Evolutionary conservation across 2,329 filamentous ascomycete genomes (phyloP), one percentile per base, ranked within the genome.

Genomic region (Atkinsonella hypoxylon): DNA sequence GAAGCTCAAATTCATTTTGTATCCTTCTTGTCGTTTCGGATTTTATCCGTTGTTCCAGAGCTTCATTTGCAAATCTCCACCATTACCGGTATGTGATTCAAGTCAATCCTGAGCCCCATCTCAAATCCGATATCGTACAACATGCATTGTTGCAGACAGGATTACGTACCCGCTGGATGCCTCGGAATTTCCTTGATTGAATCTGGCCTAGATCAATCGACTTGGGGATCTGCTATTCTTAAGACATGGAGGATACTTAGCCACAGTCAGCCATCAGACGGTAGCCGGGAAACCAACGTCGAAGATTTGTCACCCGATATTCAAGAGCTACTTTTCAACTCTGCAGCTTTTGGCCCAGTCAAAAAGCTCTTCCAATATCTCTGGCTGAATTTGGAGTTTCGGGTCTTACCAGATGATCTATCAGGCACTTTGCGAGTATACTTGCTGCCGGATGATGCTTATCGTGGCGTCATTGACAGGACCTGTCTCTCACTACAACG

Each of bases 391-490:
- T 56, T 79, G 8, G 66, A 71, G n/a, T 67, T 73, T 44, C 57
- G 58, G 2, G 20, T 62, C 3, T 58, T 56, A 40, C 15, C 51
- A 6, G 45, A 55, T 12, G 47, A 55, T 2, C 43, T 56, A 1
- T 45, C 51, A 5, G 66, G 62, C 17, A 59, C 68, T 6, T 39
- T 79, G 8, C 73, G 83, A 20, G 68, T 87, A 0, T 82, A 83
- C 57, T 57, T 85, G 4, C 71, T 87, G 2, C 81, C 83, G 2
- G 79, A 85, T 55, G 85, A 90, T 63, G 70, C 79, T 34, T 73
- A 75, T 2, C 74, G 79, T 31, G 61, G 69, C 1, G 62, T 64
- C 4, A 68, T 86, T n/a, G 68, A 76, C 39, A 72, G 80, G 7
- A 68, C 66, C 1, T 67, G 73, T 51, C 57, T 56, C 2, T 62